Evolutionary conservation across 495 filamentous ascomycete species (phyloP), one percentile per base, ranked within the genome.

Genomic region (Friedmanniomyces simplex): DNA sequence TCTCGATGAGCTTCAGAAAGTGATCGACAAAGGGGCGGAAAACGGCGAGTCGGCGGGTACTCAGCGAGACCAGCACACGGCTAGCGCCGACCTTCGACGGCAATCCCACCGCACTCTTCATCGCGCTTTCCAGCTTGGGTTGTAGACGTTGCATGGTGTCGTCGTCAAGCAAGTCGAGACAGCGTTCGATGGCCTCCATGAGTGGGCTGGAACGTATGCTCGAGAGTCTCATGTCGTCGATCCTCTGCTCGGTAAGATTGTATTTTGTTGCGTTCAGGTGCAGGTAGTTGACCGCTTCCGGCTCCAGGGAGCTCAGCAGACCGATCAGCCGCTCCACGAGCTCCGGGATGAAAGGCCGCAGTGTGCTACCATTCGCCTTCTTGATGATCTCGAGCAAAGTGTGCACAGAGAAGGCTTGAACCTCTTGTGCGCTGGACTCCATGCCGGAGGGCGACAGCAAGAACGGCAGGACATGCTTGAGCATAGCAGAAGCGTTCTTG

Each of bases 51-150:
- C 88, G 85, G 25, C 86, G 78, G 53, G 89, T 91, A 52, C 86
- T 87, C 24, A 98, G 77, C n/a, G 87, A 89, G 7, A 88, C 87
- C 12, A 98, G 77, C 21, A 95, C 85, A 45, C 88, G 83, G 62
- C 83, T 83, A 61, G 88, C 91, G 30, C 89, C 93, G 50, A 96
- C 83, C 73, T 96, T 96, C 2, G 88, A 91, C 10, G 91, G 91
- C 68, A 96, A 82, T 2, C 89, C 91, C 45, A 98, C 79, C 2
- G 88, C 86, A 20, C 84, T 81, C 61, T 90, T 91, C 67, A 96
- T 85, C 2, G 87, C 82, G 37, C 79, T 80, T 63, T 89, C 82
- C 0, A 98, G 76, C 20, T 71, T 76, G 13, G 80, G 80, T 11
- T 85, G 78, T n/a, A 96, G 73, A 22, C 83, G 76, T 60, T 77